These are phyloP conservation scores for Alternaria sp. DNA, from an alignment of 2,329 filamentous ascomycete species.

Conservation along the genomic window DNA sequence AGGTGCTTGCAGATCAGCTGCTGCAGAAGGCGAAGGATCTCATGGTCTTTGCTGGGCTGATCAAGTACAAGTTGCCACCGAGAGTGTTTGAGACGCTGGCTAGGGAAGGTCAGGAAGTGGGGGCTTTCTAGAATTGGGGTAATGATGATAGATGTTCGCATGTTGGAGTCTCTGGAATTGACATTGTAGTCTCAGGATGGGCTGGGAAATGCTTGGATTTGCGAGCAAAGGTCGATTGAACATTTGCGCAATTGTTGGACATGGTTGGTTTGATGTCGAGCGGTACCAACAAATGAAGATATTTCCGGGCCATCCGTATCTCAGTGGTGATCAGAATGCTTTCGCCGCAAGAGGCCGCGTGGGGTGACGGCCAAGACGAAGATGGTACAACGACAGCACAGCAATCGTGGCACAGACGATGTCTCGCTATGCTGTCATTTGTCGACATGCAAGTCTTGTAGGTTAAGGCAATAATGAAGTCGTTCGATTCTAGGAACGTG, in stretches of 20 bases:
- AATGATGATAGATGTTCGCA: neutral
- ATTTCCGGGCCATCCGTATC: neutral
- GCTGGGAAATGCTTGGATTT: neutral
- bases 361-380: conserved; percentile 1
- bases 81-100: conserved; percentile 89
- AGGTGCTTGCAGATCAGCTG: conserved; percentile 69
- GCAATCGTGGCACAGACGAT: neutral
- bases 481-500: neutral
- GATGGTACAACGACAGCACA: neutral
- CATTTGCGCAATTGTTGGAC: neutral
- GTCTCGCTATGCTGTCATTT: neutral
- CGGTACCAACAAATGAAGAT: conserved; percentile 2
- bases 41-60: conserved; percentile 91
- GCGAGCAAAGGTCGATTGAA: neutral
- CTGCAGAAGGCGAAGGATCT: conserved; percentile 85
- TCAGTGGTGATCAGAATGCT: neutral
- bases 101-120: conserved; percentile 66
- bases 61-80: conserved; percentile 88
- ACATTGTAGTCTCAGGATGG: neutral
- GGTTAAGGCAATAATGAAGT: neutral
- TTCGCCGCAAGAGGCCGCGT: conserved; percentile 2
- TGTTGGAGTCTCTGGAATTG: conserved; percentile 3
- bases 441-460: neutral
- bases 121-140: conserved; percentile 32
- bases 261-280: conserved; percentile 1